Evolutionary conservation across 495 filamentous ascomycete genomes (phyloP).

Genomic region (Astrothelium macrocarpum): DNA sequence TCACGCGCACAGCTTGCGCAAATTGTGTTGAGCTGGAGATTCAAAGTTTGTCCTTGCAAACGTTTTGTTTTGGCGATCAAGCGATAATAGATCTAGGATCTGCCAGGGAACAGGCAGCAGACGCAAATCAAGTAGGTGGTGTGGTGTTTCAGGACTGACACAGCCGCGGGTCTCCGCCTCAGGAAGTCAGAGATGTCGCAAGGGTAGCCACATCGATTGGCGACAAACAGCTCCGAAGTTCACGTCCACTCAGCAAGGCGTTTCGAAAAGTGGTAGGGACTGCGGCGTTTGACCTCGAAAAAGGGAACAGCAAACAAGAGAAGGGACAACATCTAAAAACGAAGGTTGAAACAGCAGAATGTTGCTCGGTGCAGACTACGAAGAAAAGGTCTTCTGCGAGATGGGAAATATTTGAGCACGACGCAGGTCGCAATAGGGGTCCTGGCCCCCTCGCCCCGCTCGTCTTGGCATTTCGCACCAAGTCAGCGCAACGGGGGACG

Average conservation of each 20-base stretch:
- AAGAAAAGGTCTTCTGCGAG: neutral
- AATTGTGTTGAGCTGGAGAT: neutral
- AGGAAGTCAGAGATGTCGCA: neutral
- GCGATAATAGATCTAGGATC: neutral
- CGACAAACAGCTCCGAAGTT: neutral
- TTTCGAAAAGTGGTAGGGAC: neutral
- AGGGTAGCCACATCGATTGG: neutral
- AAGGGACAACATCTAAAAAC: too few relatives aligned
- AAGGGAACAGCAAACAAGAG: neutral
- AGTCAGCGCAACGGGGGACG: neutral
- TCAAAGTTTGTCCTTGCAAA: neutral
- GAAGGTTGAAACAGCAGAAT: too few relatives aligned
- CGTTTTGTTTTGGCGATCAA: neutral
- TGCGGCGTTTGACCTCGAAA: neutral
- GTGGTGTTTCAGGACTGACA: neutral
- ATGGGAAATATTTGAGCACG: neutral
- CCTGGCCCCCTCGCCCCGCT: neutral
- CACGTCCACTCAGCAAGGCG: neutral
- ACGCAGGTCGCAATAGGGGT: neutral
- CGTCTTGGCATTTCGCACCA: neutral
- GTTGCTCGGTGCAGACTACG: too few relatives aligned
- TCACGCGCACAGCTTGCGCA: neutral
- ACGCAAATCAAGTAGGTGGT: neutral
- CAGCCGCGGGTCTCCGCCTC: neutral
- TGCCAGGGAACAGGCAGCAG: neutral